Base-by-base conservation (phyloP, 257 asterid genomes). In the Solanum okadae region DNA sequence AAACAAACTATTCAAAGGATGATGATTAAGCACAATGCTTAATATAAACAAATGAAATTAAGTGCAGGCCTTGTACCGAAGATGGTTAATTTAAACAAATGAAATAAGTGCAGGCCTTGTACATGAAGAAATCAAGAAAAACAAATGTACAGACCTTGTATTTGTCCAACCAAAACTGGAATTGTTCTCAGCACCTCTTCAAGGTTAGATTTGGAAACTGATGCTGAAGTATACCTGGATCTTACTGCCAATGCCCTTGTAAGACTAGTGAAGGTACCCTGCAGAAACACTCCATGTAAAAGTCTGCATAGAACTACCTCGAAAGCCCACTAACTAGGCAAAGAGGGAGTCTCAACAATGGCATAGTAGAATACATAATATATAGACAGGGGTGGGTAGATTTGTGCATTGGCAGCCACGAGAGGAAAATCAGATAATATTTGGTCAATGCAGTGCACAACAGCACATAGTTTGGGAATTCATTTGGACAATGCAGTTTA, bases 261-360 rank as follows among this genome's bases (percentile, higher is more conserved):
- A 38, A 93, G 90, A 90, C 92, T 86, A 86, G 89, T 88, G 77
- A 89, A 89, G 87, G 91, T 76, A 77, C 93, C 93, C 99, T 96
- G 93, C 95, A 89, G 85, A 84, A 71, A 49, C 70, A 78, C 56
- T 87, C 70, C 70, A 90, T 71, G 29, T 42, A 72, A 87, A 77
- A 65, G 8, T 83, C 15, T 73, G 84, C 87, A 61, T 34, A 68
- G 34, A 81, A 82, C 38, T 44, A 23, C 29, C 31, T 73, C 67
- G 13, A 78, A 65, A 84, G 11, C 38, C n/a, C 70, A 40, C 22
- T 70, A 29, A 52, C 65, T 42, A 40, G 27, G 67, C 18, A 16
- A 31, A 86, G 86, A 82, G 44, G 42, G 42, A 18, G 18, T 82
- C 86, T 49, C 70, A 82, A 31, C 31, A 82, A 49, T 29, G 70